A percentile compares a stretch with the other conserved stretches of the same genome.
These are phyloP conservation scores for Begonia peltatifolia DNA, from an alignment of 306 rosid genomes.

Conservation along the genomic window DNA sequence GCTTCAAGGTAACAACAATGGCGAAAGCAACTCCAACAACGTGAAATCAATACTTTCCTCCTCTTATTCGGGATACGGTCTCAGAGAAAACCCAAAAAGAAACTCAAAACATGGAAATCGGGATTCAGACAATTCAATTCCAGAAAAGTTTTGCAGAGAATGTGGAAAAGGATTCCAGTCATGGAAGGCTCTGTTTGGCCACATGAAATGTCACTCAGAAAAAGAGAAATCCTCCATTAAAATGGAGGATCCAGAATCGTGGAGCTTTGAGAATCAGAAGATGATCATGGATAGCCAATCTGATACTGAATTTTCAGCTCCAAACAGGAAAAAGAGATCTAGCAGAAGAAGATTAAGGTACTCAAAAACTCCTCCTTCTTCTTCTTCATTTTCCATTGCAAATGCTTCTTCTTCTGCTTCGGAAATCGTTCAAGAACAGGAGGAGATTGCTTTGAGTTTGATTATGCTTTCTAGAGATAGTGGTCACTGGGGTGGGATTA, in stretches of 20 bases:
- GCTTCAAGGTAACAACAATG: constrained; percentile 1
- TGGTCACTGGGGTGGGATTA: constrained; percentile 33
- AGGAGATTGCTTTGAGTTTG: constrained; percentile 81
- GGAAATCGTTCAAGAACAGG: constrained; percentile 64
- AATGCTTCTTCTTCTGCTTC: constrained; percentile 47
- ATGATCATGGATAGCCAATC: constrained; percentile 46
- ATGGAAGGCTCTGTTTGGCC: constrained; percentile 79
- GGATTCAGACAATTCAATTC: constrained; percentile 21
- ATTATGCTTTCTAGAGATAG: constrained; percentile 77
- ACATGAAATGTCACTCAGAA: constrained; percentile 80
- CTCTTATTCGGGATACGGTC: constrained; percentile 32
- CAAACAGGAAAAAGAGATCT: constrained; percentile 42
- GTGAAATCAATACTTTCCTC: no score
- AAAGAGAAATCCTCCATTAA: constrained; percentile 7
- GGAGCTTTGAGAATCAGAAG: constrained; percentile 21
- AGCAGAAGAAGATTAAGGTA: constrained; percentile 55
- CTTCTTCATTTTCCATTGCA: constrained; percentile 31
- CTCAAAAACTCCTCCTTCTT: constrained; percentile 26
- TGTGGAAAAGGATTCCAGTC: constrained; percentile 65
- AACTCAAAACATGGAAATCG: constrained; percentile 31
- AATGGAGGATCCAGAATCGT: constrained; percentile 51
- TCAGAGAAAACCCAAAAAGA: constrained; percentile 71
- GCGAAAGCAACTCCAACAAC: background rate
- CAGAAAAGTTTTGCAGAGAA: constrained; percentile 58
- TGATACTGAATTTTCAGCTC: constrained; percentile 47